These are phyloP conservation scores for Paecilomyces dactylethromorphus DNA, from an alignment of 2,329 filamentous ascomycete species.

Conservation along the genomic window DNA sequence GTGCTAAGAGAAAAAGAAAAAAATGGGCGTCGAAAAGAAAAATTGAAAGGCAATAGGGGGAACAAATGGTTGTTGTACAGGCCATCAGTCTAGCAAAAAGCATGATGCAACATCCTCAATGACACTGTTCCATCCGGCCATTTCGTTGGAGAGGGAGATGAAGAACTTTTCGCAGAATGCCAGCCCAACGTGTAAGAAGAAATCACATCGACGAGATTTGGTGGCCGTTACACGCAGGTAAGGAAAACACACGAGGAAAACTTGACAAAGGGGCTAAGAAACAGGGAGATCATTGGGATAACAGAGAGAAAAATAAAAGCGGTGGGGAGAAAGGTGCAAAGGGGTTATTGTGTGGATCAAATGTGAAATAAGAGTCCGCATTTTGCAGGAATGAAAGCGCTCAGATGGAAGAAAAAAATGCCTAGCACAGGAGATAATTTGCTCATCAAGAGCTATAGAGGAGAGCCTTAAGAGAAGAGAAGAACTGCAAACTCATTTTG, in stretches of 20 bases:
- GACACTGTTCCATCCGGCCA: constrained; percentile 33
- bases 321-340: constrained; percentile 2
- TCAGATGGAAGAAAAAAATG: constrained; percentile 32
- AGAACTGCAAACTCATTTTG: constrained; percentile 32
- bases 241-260: constrained; percentile 9
- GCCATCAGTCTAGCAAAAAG: constrained; percentile 25
- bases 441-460: constrained; percentile 39
- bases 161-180: constrained; percentile 40
- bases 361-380: constrained; percentile 19
- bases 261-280: constrained; percentile 1
- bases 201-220: constrained; percentile 24
- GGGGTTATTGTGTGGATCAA: not conserved
- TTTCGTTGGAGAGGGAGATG: constrained; percentile 25
- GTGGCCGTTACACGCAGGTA: constrained; percentile 31
- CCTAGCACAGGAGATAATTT: constrained; percentile 33
- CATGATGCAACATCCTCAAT: constrained; percentile 26
- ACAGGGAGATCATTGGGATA: constrained; percentile 2
- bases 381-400: constrained; percentile 34
- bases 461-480: constrained; percentile 26
- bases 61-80: constrained; percentile 28
- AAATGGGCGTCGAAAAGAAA: constrained; percentile 11
- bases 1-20: constrained; percentile 1
- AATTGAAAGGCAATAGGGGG: constrained; percentile 7
- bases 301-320: constrained; percentile 9
- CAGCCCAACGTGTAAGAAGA: constrained; percentile 35